Base-by-base conservation (phyloP, 225 moss, liverwort and hornwort genomes). In the Thuidium tamariscinum region DNA sequence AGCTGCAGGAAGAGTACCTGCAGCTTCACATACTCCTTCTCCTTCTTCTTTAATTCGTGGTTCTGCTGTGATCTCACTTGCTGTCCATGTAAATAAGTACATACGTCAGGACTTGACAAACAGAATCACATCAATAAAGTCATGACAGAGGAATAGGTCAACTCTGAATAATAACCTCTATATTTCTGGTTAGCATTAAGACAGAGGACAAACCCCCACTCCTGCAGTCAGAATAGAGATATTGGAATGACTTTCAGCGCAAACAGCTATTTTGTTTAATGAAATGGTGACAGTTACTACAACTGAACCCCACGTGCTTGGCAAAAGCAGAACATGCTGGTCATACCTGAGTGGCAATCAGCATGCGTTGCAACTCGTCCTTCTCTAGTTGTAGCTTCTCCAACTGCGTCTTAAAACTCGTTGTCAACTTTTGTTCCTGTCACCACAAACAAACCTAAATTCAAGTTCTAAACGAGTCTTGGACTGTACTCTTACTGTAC, bases 11-110 rank as follows among this genome's bases (percentile, higher is more conserved):
- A 77, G 75, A 55, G 81, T 80, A 97, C 96, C 93, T 98, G 97
- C 70, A 98, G 93, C 89, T 94, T 95, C 52, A 91, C 90, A 80
- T 95, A 98, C 51, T 98, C 97, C 88, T 96, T 98, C 85, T 98
- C 97, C 79, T 94, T 98, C 87, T 95, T 98, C 90, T 98, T 98
- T 90, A 98, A 90, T 91, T 98, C 97, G 87, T 98, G 97, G 54
- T 90, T 90, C 86, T 96, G 97, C 74, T 98, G 96, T 34, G 92
- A 92, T 85, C 91, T 92, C 86, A 98, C 95, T 96, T 98, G 97
- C 97, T 98, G 92, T 73, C 54, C 88, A 88, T 59, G 83, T 86
- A 88, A 55, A 52, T 52, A 78, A 67, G 78, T 36, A 81, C 39
- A 82, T 48, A 74, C 36, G 63, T 88, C 75, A 88, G 75, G 56